Evolutionary conservation across 1,139 yeast species (phyloP).

Genomic region (Torulaspora pretoriensis): DNA sequence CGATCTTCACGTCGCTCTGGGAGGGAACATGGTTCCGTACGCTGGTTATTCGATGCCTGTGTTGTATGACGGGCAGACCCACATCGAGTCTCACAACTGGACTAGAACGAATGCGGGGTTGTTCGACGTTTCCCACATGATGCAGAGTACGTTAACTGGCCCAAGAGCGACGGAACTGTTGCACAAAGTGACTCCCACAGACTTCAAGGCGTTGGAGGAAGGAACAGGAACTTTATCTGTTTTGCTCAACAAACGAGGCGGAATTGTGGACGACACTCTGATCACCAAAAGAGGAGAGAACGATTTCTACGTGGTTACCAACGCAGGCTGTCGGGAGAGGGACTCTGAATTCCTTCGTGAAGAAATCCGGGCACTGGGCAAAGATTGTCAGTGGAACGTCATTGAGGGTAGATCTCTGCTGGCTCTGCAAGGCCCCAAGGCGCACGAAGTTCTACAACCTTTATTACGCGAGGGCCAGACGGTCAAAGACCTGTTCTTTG

Average conservation of each 20-base stretch:
- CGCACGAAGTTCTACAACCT: slow-evolving; percentile 61
- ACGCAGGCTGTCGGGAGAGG: slow-evolving; percentile 89
- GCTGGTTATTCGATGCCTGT: slow-evolving; percentile 97
- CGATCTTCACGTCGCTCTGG: slow-evolving; percentile 70
- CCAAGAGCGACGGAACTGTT: slow-evolving; percentile 62
- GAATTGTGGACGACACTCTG: slow-evolving; percentile 85
- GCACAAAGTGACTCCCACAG: slow-evolving; percentile 82
- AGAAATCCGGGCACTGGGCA: slow-evolving; percentile 44
- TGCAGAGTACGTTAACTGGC: slow-evolving; percentile 78
- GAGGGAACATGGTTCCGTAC: slow-evolving; percentile 91
- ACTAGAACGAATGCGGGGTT: slow-evolving; percentile 82
- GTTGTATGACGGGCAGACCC: slow-evolving; percentile 73
- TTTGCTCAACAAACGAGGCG: slow-evolving; percentile 65
- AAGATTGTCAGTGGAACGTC: slow-evolving; percentile 53
- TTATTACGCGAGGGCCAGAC: slow-evolving; percentile 46
- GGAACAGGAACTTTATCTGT: slow-evolving; percentile 74
- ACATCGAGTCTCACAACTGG: slow-evolving; percentile 93
- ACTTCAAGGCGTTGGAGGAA: slow-evolving; percentile 51
- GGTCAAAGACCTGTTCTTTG: slow-evolving; percentile 64
- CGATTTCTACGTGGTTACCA: slow-evolving; percentile 85
- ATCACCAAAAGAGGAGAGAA: slow-evolving; percentile 80
- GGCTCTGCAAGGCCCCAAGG: slow-evolving; percentile 90
- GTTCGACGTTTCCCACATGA: slow-evolving; percentile 96
- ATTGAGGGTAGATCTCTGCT: slow-evolving; percentile 68
- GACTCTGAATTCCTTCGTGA: slow-evolving; percentile 61